phyloP scores from a whole-genome alignment of 1,284 basidiomycete species.

The Ustilago trichophora region DNA sequence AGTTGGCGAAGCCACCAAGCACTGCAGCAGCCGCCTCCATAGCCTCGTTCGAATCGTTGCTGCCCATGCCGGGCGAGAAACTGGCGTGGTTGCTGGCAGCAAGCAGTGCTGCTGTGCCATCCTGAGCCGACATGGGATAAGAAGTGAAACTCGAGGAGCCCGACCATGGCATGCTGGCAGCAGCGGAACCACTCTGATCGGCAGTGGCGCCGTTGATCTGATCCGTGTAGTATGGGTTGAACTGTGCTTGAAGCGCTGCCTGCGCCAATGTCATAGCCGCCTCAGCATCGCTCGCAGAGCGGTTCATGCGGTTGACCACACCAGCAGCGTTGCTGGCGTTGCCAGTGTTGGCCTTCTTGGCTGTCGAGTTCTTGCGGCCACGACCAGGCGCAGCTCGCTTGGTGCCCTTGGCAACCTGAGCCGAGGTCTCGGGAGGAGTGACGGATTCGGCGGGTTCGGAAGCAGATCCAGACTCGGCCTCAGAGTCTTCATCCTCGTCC shows the following conservation, averaged over 20 bases:
- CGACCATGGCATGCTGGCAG: constrained; percentile 23
- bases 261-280: constrained; percentile 57
- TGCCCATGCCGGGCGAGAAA: constrained; percentile 43
- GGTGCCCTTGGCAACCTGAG: constrained; percentile 34
- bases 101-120: constrained; percentile 40
- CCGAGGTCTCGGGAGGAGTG: constrained; percentile 33
- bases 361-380: constrained; percentile 36
- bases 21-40: constrained; percentile 50
- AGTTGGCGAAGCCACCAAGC: constrained; percentile 45
- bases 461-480: constrained; percentile 32
- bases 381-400: constrained; percentile 39
- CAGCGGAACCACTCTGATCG: constrained; percentile 6
- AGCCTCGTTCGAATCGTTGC: constrained; percentile 49
- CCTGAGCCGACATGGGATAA: constrained; percentile 42
- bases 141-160: constrained; percentile 21
- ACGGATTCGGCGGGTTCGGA: constrained; percentile 33
- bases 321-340: constrained; percentile 36
- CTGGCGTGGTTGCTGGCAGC: constrained; percentile 45
- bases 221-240: constrained; percentile 43
- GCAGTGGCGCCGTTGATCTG: constrained; percentile 25
- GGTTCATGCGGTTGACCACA: constrained; percentile 43
- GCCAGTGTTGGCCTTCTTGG: constrained; percentile 45
- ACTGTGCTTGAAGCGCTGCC: constrained; percentile 52
- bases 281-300: constrained; percentile 54
- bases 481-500: constrained; percentile 19